Evolutionary conservation across 305 asterid genomes (phyloP).

Genomic region (Vinca major): DNA sequence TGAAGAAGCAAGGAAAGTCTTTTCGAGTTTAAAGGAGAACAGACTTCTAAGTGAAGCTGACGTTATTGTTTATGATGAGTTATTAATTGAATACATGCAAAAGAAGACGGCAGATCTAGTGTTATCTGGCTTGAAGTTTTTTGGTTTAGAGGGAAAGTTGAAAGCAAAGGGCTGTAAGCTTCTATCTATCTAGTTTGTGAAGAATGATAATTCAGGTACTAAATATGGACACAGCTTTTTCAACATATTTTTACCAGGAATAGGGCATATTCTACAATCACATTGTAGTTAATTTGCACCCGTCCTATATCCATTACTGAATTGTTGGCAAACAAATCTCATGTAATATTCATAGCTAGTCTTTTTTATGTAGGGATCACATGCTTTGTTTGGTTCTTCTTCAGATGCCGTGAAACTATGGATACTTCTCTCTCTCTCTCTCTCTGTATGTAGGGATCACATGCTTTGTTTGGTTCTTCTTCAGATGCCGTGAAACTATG

Average conservation of each 20-base stretch:
- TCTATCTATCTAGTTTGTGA: constrained; percentile 41
- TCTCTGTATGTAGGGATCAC: neutral
- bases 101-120: constrained; percentile 70
- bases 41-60: constrained; percentile 56
- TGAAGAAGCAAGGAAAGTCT: constrained; percentile 68
- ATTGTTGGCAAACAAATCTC: too few species aligned
- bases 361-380: neutral
- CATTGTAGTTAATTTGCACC: neutral
- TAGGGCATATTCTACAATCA: neutral
- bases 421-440: too few species aligned
- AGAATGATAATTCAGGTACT: constrained; percentile 18
- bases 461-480: neutral
- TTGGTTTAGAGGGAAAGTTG: constrained; percentile 63
- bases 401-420: neutral
- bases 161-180: constrained; percentile 56
- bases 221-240: neutral
- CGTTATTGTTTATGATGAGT: constrained; percentile 59
- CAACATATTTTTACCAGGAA: neutral
- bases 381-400: neutral
- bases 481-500: neutral
- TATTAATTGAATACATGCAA: constrained; percentile 76
- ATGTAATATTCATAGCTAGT: too few species aligned
- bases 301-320: too few species aligned
- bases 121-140: constrained; percentile 70
- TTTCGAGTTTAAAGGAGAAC: constrained; percentile 42